These are phyloP conservation scores for Puccinellia tenuiflora DNA, from an alignment of 176 grass and related monocot genomes.

Conservation along the genomic window DNA sequence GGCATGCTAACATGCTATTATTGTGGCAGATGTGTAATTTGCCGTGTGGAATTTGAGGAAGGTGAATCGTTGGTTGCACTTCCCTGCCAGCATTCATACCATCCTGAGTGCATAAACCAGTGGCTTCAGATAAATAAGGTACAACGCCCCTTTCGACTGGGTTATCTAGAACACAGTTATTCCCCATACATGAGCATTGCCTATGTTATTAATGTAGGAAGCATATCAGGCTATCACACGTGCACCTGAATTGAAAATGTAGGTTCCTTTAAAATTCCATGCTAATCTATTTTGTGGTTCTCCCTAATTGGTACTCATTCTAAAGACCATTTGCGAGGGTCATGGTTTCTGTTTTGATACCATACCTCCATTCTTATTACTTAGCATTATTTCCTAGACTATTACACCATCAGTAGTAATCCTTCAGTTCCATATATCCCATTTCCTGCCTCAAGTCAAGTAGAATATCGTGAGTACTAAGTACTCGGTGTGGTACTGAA, in stretches of 20 bases:
- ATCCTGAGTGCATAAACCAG: slow-evolving; percentile 87
- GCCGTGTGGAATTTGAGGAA: slow-evolving; percentile 92
- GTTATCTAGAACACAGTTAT: not conserved
- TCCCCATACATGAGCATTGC: not conserved
- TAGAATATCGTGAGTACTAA: not conserved
- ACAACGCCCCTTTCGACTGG: not conserved
- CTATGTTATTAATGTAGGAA: not conserved
- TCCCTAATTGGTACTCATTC: not conserved
- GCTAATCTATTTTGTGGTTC: too few species aligned
- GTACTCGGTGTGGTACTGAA: not conserved
- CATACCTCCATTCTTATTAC: not conserved
- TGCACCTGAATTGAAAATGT: not conserved
- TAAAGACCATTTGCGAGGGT: too few species aligned
- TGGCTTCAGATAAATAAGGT: slow-evolving; percentile 99
- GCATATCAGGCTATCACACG: not conserved
- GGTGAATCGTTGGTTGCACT: slow-evolving; percentile 83
- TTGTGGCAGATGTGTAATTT: slow-evolving; percentile 84
- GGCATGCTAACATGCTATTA: not conserved
- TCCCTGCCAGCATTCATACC: slow-evolving; percentile 86
- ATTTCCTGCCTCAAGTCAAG: not conserved
- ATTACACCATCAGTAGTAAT: not conserved
- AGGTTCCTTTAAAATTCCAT: not conserved
- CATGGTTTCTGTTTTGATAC: not conserved
- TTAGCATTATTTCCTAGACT: not conserved
- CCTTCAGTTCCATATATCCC: not conserved